A percentile compares a stretch with the other conserved stretches of the same genome.
These are phyloP conservation scores for Byssothecium circinans DNA, from an alignment of 2,329 filamentous ascomycete genomes.

Conservation along the genomic window DNA sequence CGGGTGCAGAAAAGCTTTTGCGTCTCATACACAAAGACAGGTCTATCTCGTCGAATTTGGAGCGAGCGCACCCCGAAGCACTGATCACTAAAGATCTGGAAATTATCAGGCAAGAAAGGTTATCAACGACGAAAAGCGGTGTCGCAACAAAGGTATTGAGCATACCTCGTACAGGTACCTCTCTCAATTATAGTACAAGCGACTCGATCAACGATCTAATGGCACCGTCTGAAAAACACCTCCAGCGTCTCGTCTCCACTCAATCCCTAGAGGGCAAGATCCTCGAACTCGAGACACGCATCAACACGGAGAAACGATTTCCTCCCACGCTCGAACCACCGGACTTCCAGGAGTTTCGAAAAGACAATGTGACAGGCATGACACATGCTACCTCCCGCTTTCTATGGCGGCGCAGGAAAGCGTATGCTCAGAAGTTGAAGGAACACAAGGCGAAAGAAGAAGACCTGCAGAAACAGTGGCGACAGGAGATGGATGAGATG, in stretches of 20 bases:
- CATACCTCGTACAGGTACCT: too few species aligned
- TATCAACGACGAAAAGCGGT: too few species aligned
- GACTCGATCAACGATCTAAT: too few species aligned
- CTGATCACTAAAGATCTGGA: too few species aligned
- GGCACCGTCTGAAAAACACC: too few species aligned
- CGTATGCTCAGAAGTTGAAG: not conserved
- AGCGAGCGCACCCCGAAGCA: too few species aligned
- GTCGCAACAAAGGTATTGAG: too few species aligned
- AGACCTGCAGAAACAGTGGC: not conserved
- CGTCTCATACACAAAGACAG: too few species aligned
- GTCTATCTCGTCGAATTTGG: too few species aligned
- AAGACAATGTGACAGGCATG: not conserved
- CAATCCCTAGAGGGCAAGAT: constrained; percentile 1
- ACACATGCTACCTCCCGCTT: not conserved
- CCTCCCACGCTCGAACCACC: not conserved
- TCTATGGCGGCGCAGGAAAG: constrained; percentile 8
- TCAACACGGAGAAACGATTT: constrained; percentile 4
- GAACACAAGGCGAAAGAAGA: not conserved
- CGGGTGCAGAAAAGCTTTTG: too few species aligned
- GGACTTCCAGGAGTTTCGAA: constrained; percentile 1
- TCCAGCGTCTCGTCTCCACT: not conserved
- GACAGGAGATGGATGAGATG: not conserved
- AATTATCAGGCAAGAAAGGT: too few species aligned
- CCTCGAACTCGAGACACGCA: constrained; percentile 2
- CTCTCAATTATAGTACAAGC: too few species aligned